These are phyloP conservation scores for Russula compacta DNA, from an alignment of 768 basidiomycete species.

Conservation along the genomic window DNA sequence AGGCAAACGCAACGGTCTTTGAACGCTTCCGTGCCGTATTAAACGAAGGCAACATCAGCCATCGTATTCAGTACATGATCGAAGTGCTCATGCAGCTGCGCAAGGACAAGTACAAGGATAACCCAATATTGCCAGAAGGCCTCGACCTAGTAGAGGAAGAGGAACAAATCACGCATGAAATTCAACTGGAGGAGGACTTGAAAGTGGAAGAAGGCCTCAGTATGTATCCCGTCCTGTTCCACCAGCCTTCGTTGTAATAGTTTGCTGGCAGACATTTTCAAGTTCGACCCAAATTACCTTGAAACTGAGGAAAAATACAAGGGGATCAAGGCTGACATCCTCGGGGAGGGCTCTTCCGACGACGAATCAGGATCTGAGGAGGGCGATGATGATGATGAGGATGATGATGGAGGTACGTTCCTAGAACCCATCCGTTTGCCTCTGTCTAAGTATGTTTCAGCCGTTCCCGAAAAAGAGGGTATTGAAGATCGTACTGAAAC, in stretches of 20 bases:
- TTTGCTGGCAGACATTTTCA: slow-evolving; percentile 72
- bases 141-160: slow-evolving; percentile 96
- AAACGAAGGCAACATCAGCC: slow-evolving; percentile 91
- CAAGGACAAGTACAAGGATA: slow-evolving; percentile 99
- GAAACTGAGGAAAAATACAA: slow-evolving; percentile 95
- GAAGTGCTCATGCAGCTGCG: slow-evolving; percentile 98
- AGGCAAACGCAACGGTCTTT: slow-evolving; percentile 89
- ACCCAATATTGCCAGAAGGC: slow-evolving; percentile 89
- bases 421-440: background rate
- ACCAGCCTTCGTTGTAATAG: slow-evolving; percentile 7
- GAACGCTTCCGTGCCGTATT: slow-evolving; percentile 96
- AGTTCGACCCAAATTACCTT: slow-evolving; percentile 76
- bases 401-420: slow-evolving; percentile 39
- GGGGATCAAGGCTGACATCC: slow-evolving; percentile 84
- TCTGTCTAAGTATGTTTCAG: slow-evolving; percentile 28
- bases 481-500: slow-evolving; percentile 95
- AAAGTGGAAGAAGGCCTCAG: slow-evolving; percentile 92
- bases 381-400: slow-evolving; percentile 49
- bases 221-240: slow-evolving; percentile 34
- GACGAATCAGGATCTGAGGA: slow-evolving; percentile 56
- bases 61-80: slow-evolving; percentile 98
- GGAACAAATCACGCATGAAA: slow-evolving; percentile 92
- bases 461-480: slow-evolving; percentile 70
- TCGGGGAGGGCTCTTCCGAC: slow-evolving; percentile 80
- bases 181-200: slow-evolving; percentile 86